phyloP scores from a whole-genome alignment of 208 protist genomes.

The Trypanosoma conorhini region DNA sequence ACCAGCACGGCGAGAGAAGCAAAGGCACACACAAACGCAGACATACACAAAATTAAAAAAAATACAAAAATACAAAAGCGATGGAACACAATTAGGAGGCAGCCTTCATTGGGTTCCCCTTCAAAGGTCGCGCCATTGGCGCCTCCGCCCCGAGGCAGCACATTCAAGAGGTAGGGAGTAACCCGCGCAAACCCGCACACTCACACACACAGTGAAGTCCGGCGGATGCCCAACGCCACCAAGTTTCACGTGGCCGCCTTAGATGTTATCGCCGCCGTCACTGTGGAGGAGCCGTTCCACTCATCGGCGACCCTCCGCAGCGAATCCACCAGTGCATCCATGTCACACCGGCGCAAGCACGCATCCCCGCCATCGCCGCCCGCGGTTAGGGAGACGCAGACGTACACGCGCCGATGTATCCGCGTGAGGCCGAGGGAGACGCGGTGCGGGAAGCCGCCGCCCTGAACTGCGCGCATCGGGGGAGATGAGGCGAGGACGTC shows the following conservation, averaged over 20 bases:
- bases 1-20: background rate
- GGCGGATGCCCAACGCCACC: no score
- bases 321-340: slow-evolving; percentile 20
- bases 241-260: background rate
- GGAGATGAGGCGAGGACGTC: slow-evolving; percentile 7
- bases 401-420: slow-evolving; percentile 44
- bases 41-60: background rate
- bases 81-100: background rate
- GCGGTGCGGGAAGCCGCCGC: slow-evolving; percentile 7
- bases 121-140: no score
- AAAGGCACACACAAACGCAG: no score
- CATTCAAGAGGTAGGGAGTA: no score
- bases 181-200: no score
- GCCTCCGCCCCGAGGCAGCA: no score
- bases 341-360: background rate
- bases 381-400: slow-evolving; percentile 20
- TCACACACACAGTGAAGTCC: no score
- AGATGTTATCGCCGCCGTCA: background rate
- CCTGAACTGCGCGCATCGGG: background rate
- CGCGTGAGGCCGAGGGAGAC: slow-evolving; percentile 39
- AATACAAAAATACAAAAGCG: background rate
- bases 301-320: slow-evolving; percentile 13
- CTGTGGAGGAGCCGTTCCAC: background rate
- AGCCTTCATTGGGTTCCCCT: background rate
- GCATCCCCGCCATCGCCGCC: background rate